Base-by-base conservation (phyloP, 2,329 filamentous ascomycete genomes). In the Neofusicoccum umdonicola region DNA sequence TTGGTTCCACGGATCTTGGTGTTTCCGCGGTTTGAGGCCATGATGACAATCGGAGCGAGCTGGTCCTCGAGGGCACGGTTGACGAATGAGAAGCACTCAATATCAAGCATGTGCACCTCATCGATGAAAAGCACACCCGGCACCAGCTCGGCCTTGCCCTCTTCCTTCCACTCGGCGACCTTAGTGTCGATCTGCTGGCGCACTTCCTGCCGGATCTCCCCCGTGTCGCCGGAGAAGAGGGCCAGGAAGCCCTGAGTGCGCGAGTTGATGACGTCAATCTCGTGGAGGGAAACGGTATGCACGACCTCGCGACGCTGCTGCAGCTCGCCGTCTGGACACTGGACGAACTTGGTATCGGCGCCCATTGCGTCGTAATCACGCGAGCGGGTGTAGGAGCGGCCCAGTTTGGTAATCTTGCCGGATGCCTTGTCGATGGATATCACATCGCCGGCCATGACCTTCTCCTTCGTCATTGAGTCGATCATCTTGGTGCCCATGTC, bases 401-500 rank as follows among this genome's bases (percentile, higher is more conserved):
- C 95, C 22, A 99, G 87, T 80, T 98, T 99, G 63, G 93, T 96
- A 77, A 99, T 98, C 80, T 97, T 97, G 69, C 95, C 95, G 1
- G 93, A 97, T 0, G 94, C 93, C 82, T 99, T 99, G 83, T 99
- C 95, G 71, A 99, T 98, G 65, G 92, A 96, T 73, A 99, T 96
- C 70, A 99, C 95, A 77, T 99, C 95, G 71, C 95, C 95, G 4
- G 95, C 95, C 89, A 98, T 97, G 69, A 99, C 92, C 73, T 96
- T 94, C 83, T 99, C 95, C 81, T 98, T 98, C 70, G 93, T 97
- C 93, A 99, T 97, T 69, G 93, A 93, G 76, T 99, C 95, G 70
- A 99, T 99, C 95, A 99, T 98, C 82, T 98, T 98, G 70, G 91
- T 94, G 69, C 95, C 95, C 93, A 99, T 97, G 74, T 99, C 95